Evolutionary conservation across 2,329 filamentous ascomycete genomes (phyloP).

Genomic region (Sporothrix schenckii): DNA sequence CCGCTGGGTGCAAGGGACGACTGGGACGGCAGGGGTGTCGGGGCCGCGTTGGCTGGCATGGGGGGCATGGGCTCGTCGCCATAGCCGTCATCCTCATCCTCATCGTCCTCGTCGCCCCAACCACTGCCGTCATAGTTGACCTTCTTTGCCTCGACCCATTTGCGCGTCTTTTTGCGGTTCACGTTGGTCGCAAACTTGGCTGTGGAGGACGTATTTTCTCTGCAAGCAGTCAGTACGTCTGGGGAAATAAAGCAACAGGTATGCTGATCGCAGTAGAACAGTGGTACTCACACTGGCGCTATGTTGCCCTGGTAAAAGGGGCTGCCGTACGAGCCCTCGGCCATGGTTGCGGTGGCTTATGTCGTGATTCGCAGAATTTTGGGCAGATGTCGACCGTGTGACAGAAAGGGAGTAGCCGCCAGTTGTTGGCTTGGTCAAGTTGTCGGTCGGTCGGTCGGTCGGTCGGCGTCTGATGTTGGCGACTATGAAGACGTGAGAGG

Average conservation of each 20-base stretch:
- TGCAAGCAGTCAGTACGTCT: slow-evolving; percentile 32
- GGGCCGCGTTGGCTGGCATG: not conserved
- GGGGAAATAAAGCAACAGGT: not conserved
- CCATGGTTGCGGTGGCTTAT: slow-evolving; percentile 30
- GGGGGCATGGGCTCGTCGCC: slow-evolving; percentile 6
- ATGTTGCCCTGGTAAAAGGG: slow-evolving; percentile 38
- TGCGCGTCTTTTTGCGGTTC: slow-evolving; percentile 84
- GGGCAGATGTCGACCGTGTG: not conserved
- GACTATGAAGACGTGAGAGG: not conserved
- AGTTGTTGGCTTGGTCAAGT: not conserved
- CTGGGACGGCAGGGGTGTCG: not conserved
- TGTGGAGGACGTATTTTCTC: slow-evolving; percentile 36
- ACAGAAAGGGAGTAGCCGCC: not conserved
- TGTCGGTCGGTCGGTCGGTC: not conserved
- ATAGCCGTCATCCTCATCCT: slow-evolving; percentile 56
- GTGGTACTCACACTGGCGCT: slow-evolving; percentile 38
- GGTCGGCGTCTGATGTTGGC: slow-evolving; percentile 1
- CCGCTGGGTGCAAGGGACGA: not conserved
- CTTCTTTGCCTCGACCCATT: slow-evolving; percentile 90
- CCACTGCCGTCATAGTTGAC: slow-evolving; percentile 91
- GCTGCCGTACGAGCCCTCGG: slow-evolving; percentile 42
- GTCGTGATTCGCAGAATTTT: not conserved
- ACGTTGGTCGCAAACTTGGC: slow-evolving; percentile 76
- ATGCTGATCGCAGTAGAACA: not conserved
- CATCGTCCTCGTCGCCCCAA: slow-evolving; percentile 77